These are phyloP conservation scores for Helicocarpus griseus DNA, from an alignment of 2,329 filamentous ascomycete species.

Conservation along the genomic window DNA sequence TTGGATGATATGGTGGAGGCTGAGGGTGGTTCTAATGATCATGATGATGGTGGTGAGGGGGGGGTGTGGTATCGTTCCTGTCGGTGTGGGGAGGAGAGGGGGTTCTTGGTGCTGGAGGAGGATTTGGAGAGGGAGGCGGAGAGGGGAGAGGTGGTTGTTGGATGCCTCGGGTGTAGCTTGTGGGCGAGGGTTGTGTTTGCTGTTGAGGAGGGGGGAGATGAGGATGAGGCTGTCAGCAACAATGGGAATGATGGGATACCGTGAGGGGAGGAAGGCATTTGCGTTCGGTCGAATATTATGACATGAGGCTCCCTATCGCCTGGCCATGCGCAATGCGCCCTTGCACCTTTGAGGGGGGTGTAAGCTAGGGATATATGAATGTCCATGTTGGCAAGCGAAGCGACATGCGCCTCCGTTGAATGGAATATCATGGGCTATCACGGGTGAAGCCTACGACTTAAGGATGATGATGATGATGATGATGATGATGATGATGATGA, in stretches of 20 bases:
- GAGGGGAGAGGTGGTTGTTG: slow-evolving; percentile 48
- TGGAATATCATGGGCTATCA: too few relatives aligned
- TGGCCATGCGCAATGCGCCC: too few relatives aligned
- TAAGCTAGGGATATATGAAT: too few relatives aligned
- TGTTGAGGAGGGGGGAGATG: slow-evolving; percentile 29
- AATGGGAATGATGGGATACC: not conserved
- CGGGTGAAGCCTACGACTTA: too few relatives aligned
- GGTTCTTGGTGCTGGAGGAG: slow-evolving; percentile 45
- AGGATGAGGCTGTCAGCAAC: slow-evolving; percentile 16
- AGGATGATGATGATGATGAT: too few relatives aligned
- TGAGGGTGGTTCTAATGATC: slow-evolving; percentile 27
- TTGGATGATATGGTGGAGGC: slow-evolving; percentile 44
- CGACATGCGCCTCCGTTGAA: too few relatives aligned
- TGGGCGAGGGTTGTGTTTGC: slow-evolving; percentile 54
- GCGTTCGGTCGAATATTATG: not conserved
- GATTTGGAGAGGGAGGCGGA: slow-evolving; percentile 43
- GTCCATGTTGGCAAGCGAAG: too few relatives aligned
- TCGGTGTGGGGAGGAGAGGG: slow-evolving; percentile 49
- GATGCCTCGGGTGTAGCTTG: slow-evolving; percentile 54
- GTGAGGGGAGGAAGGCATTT: not conserved
- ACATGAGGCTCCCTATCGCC: too few relatives aligned
- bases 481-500: too few relatives aligned
- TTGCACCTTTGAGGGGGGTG: too few relatives aligned
- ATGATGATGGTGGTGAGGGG: slow-evolving; percentile 38
- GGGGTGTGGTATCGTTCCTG: slow-evolving; percentile 45